These are phyloP conservation scores for Tylopilus rubrobrunneus DNA, from an alignment of 768 basidiomycete species.

Conservation along the genomic window DNA sequence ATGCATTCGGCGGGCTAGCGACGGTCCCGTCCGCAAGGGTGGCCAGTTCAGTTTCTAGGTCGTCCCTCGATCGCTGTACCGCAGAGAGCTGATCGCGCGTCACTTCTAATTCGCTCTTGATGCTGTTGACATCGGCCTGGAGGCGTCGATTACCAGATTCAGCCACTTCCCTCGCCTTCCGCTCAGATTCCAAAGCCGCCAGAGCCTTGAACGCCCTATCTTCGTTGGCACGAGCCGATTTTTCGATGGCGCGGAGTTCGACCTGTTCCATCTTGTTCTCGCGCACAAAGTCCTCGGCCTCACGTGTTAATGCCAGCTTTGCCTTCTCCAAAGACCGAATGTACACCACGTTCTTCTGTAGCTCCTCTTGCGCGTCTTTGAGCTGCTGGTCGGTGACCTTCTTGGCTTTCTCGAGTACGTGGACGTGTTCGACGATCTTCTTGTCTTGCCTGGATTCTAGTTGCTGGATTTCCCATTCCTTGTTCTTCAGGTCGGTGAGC, in stretches of 20 bases:
- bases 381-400: constrained; percentile 90
- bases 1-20: constrained; percentile 49
- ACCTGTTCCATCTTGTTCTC: constrained; percentile 69
- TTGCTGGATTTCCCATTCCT: constrained; percentile 85
- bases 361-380: constrained; percentile 71
- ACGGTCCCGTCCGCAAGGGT: constrained; percentile 60
- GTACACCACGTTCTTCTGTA: constrained; percentile 68
- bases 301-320: constrained; percentile 65
- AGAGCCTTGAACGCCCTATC: constrained; percentile 54
- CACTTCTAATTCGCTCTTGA: constrained; percentile 54
- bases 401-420: constrained; percentile 95
- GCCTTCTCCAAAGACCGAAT: constrained; percentile 87
- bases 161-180: constrained; percentile 58
- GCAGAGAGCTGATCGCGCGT: constrained; percentile 48
- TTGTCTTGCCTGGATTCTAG: constrained; percentile 88
- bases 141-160: constrained; percentile 59
- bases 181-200: constrained; percentile 63
- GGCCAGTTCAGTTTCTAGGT: constrained; percentile 64
- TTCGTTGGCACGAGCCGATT: constrained; percentile 57
- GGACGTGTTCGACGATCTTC: constrained; percentile 97
- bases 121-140: constrained; percentile 55
- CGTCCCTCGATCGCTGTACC: constrained; percentile 59
- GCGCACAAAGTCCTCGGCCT: constrained; percentile 77
- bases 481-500: constrained; percentile 71
- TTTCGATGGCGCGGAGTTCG: constrained; percentile 72